A percentile compares a stretch with the other conserved stretches of the same genome.
Conservation (phyloP, 495 filamentous ascomycete genomes). For the Aspergillus nidulans region DNA sequence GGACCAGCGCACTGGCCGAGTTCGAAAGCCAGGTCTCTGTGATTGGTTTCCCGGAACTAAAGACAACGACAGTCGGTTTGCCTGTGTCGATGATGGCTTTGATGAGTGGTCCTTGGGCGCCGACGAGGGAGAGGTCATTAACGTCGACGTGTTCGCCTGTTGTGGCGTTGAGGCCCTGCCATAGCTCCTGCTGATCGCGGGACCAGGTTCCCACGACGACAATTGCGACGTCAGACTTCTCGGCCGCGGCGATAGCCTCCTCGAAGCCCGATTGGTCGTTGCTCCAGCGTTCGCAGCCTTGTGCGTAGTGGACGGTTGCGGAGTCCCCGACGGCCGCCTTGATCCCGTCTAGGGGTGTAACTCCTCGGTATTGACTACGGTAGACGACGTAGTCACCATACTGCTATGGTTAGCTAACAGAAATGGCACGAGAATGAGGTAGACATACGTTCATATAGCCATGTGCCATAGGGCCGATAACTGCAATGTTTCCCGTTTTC, state of each 20-base stretch:
- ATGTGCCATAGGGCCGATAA: conserved; percentile 72
- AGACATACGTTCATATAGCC: conserved; percentile 58
- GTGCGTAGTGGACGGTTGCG: conserved; percentile 54
- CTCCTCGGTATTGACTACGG: conserved; percentile 53
- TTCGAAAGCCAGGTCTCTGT: conserved; percentile 64
- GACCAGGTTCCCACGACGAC: conserved; percentile 72
- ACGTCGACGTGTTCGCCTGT: conserved; percentile 70
- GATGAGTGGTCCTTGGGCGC: conserved; percentile 63
- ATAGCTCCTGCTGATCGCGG: conserved; percentile 64
- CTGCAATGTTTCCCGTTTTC: conserved; percentile 57
- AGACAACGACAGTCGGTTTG: conserved; percentile 65
- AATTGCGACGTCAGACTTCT: conserved; percentile 63
- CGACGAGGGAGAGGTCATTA: conserved; percentile 57
- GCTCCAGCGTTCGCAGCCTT: conserved; percentile 71
- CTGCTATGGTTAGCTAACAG: conserved; percentile 19
- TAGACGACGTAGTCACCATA: conserved; percentile 68
- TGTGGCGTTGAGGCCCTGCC: conserved; percentile 63
- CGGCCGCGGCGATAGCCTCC: conserved; percentile 57
- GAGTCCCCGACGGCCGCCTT: conserved; percentile 51
- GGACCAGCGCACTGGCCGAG: conserved; percentile 54
- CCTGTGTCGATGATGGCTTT: conserved; percentile 59
- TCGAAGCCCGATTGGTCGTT: conserved; percentile 58
- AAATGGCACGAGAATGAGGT: not conserved
- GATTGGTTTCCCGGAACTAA: conserved; percentile 64
- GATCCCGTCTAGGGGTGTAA: conserved; percentile 65